Evolutionary conservation across 2,329 filamentous ascomycete genomes (phyloP).

Genomic region (Penicillium sp.): DNA sequence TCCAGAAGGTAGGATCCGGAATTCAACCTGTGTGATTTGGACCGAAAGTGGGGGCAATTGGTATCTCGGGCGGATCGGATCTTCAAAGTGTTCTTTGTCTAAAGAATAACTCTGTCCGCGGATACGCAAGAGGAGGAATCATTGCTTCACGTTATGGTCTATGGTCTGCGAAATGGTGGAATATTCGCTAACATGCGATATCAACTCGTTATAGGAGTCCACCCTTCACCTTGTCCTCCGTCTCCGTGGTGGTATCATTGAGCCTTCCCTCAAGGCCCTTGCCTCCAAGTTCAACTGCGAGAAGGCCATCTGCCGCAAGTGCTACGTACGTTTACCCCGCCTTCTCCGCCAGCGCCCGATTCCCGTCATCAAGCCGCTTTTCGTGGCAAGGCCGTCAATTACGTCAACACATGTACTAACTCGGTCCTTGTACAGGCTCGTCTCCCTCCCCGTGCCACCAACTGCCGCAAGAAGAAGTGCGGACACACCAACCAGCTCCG

Average conservation of each 20-base stretch:
- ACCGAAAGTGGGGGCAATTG: slow-evolving; percentile 5
- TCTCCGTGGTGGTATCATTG: slow-evolving; percentile 98
- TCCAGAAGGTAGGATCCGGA: slow-evolving; percentile 77
- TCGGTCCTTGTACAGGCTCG: slow-evolving; percentile 53
- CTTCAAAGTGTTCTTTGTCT: background rate
- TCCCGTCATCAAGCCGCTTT: background rate
- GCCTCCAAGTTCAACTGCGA: slow-evolving; percentile 99
- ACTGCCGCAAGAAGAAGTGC: slow-evolving; percentile 99
- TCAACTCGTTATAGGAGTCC: slow-evolving; percentile 66
- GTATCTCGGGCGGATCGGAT: slow-evolving; percentile 3
- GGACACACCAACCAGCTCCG: slow-evolving; percentile 99
- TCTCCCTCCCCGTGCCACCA: slow-evolving; percentile 96
- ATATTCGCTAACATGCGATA: slow-evolving; percentile 33
- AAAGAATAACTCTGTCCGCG: background rate
- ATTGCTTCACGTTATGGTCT: background rate
- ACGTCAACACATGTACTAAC: slow-evolving; percentile 5
- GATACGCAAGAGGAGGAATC: slow-evolving; percentile 13
- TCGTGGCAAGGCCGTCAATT: background rate
- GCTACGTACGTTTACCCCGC: slow-evolving; percentile 71
- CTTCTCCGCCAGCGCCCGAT: background rate
- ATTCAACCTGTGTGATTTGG: slow-evolving; percentile 7
- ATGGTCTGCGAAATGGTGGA: background rate
- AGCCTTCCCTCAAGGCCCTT: slow-evolving; percentile 97
- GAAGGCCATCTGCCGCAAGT: slow-evolving; percentile 99
- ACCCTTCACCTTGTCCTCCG: slow-evolving; percentile 98